A percentile compares a stretch with the other conserved stretches of the same genome.
Evolutionary conservation across 805 yeast genomes (phyloP).

Genomic region (Cyberlindnera mrakii): DNA sequence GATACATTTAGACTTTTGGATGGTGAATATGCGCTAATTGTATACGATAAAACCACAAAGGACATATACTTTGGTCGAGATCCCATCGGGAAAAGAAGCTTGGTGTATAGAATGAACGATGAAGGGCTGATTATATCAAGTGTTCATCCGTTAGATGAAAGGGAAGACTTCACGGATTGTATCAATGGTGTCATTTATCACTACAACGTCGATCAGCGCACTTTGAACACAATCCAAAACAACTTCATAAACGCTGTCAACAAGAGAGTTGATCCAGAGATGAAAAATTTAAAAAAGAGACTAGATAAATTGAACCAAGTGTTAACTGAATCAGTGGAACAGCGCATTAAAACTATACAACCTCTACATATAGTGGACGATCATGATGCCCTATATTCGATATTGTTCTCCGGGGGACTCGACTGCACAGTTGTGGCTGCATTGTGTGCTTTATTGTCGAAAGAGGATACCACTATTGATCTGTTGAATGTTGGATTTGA

Average conservation of each 20-base stretch:
- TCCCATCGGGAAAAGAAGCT: constrained; percentile 71
- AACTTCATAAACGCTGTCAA: constrained; percentile 17
- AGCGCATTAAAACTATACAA: constrained; percentile 54
- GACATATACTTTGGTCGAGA: constrained; percentile 79
- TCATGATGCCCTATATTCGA: constrained; percentile 36
- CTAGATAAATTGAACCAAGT: constrained; percentile 20
- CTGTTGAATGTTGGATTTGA: constrained; percentile 90
- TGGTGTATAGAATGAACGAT: constrained; percentile 37
- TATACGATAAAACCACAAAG: constrained; percentile 34
- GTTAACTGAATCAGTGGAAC: constrained; percentile 34
- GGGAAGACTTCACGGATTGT: constrained; percentile 45
- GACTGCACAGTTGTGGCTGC: constrained; percentile 85
- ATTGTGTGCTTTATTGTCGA: constrained; percentile 32
- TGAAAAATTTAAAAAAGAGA: constrained; percentile 5
- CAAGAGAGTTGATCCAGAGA: constrained; percentile 15
- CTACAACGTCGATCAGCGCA: constrained; percentile 27
- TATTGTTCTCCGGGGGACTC: constrained; percentile 90
- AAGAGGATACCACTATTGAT: constrained; percentile 43
- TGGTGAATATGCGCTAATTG: constrained; percentile 80
- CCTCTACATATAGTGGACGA: constrained; percentile 39
- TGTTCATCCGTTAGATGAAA: constrained; percentile 30
- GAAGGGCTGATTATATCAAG: constrained; percentile 43
- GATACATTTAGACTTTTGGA: constrained; percentile 30
- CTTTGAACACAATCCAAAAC: constrained; percentile 15
- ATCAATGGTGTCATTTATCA: constrained; percentile 42